Percentiles rank a stretch among this genome's conserved stretches.
These are phyloP conservation scores for Cladophialophora immunda DNA, from an alignment of 2,329 filamentous ascomycete genomes.

Conservation along the genomic window DNA sequence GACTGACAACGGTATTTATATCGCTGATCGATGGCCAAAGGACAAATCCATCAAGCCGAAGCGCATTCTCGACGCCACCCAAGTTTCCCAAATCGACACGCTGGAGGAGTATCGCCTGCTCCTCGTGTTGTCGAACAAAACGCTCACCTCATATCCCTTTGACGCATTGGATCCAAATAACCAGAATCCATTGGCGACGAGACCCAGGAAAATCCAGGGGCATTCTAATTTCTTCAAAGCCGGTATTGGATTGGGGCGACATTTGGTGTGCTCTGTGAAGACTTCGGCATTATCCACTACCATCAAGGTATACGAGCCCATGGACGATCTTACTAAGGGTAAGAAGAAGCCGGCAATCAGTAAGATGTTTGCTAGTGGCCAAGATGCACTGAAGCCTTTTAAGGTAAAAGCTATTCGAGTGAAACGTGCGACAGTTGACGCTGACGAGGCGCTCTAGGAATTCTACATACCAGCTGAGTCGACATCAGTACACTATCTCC, in stretches of 20 bases:
- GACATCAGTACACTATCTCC: conserved; percentile 97
- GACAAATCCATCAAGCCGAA: conserved; percentile 77
- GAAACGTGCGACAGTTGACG: not conserved
- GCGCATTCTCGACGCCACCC: conserved; percentile 83
- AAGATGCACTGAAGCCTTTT: conserved; percentile 95
- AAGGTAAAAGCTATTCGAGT: conserved; percentile 61
- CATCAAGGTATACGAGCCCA: conserved; percentile 99
- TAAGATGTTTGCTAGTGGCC: conserved; percentile 92
- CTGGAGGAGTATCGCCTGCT: conserved; percentile 94
- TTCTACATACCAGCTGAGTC: conserved; percentile 99
- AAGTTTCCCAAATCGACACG: conserved; percentile 94
- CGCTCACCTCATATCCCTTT: conserved; percentile 85
- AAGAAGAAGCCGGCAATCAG: conserved; percentile 95
- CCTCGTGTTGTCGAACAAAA: conserved; percentile 91
- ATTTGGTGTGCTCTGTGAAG: conserved; percentile 96
- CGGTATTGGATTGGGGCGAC: conserved; percentile 90
- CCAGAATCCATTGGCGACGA: conserved; percentile 76
- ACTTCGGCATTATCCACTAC: conserved; percentile 91
- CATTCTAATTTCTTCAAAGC: conserved; percentile 99
- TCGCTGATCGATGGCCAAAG: conserved; percentile 89
- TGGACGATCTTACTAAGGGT: conserved; percentile 89
- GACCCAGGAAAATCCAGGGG: conserved; percentile 94
- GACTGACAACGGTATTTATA: conserved; percentile 91
- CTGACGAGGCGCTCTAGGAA: conserved; percentile 63
- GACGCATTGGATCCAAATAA: conserved; percentile 85